Evolutionary conservation across 805 yeast species (phyloP), one percentile per base, ranked within the genome.

Genomic region (Starmerella khaoyaiensis): DNA sequence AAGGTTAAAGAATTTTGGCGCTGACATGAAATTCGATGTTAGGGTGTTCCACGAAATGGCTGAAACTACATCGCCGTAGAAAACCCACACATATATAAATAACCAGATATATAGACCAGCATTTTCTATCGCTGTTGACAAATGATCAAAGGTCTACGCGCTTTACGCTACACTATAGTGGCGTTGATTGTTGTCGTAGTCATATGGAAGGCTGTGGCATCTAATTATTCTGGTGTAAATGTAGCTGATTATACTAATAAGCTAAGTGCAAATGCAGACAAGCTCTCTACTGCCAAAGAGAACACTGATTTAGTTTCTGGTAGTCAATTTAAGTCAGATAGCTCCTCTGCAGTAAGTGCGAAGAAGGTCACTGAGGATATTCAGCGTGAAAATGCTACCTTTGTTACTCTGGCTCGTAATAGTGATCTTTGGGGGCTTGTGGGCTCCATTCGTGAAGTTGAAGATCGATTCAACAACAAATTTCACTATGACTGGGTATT

Each of bases 401-500:
- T 68, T 29, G 62, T 66, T 31, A 59, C 84, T 2, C 62, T 81
- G 47, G 82, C 82, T 24, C 67, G 90, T 52, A 76, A 81, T 58
- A 51, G 60, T 20, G 94, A 81, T 50, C 54, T 79, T 43, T 53
- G 62, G 47, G 65, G 64, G n/a, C 61, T 79, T 35, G 45, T 76
- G 24, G 66, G 62, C 32, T 72, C 90, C 5, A 76, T 83, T 42
- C 67, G 76, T 39, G 65, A 69, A 40, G 70, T 81, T 26, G 93
- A 82, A 63, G 82, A 78, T 57, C 69, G 86, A 38, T 84, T 84
- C 63, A 84, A 87, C 62, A 57, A 60, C 34, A 64, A 74, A 44
- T 84, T 54, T 60, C 72, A 79, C 47, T 86, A 86, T 57, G 93
- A 83, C 55, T 86, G 95, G 95, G 86, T 84, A 12, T 86, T 86